Conservation (phyloP, 1,284 basidiomycete genomes). For the Ganoderma multipileum region DNA sequence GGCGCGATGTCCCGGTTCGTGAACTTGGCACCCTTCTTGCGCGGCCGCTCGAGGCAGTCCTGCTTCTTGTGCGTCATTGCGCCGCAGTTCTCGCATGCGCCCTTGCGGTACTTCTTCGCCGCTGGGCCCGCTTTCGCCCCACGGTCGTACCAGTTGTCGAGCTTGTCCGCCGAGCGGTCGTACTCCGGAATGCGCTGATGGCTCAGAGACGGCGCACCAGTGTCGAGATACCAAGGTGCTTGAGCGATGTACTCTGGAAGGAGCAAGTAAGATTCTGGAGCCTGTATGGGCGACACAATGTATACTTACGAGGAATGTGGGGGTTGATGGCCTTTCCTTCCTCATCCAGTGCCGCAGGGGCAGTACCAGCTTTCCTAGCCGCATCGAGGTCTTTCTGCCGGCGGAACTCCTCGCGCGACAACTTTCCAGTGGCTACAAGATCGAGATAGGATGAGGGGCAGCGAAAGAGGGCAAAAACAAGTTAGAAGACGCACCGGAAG, state of each 20-base stretch:
- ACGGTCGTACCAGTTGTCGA: slow-evolving; percentile 93
- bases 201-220: slow-evolving; percentile 87
- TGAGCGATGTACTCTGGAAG: slow-evolving; percentile 87
- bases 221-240: slow-evolving; percentile 98
- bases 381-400: slow-evolving; percentile 96
- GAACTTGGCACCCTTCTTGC: slow-evolving; percentile 95
- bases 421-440: slow-evolving; percentile 65
- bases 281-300: slow-evolving; percentile 15
- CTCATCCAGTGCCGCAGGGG: slow-evolving; percentile 93
- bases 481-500: slow-evolving; percentile 29
- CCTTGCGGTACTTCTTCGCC: slow-evolving; percentile 96
- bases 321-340: slow-evolving; percentile 97
- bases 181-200: slow-evolving; percentile 90
- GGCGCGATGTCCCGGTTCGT: slow-evolving; percentile 90
- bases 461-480: slow-evolving; percentile 14
- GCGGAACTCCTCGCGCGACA: slow-evolving; percentile 93
- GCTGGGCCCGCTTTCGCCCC: slow-evolving; percentile 88
- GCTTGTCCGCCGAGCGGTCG: slow-evolving; percentile 69
- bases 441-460: neutral
- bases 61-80: slow-evolving; percentile 92
- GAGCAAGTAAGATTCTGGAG: slow-evolving; percentile 17
- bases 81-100: slow-evolving; percentile 99
- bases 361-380: slow-evolving; percentile 96
- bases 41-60: slow-evolving; percentile 96
- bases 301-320: slow-evolving; percentile 90